Conservation (phyloP, 805 yeast genomes). For the Yarrowia osloensis region DNA sequence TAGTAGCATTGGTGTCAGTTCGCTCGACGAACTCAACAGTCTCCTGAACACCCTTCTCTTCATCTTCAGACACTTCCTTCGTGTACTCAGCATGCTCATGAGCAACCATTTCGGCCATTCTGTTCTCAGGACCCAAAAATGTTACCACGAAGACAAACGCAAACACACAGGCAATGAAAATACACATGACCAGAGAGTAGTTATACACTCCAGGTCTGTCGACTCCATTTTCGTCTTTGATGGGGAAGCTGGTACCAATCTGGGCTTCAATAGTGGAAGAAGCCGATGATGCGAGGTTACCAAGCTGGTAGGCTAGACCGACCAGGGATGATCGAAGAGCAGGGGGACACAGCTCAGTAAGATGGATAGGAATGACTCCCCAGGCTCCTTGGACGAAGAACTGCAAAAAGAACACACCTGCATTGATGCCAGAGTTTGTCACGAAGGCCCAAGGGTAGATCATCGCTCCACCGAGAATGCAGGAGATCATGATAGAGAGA, state of each 20-base stretch:
- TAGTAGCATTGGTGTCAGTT: background rate
- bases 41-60: background rate
- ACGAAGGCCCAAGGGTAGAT: conserved; percentile 15
- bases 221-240: background rate
- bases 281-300: conserved; percentile 15
- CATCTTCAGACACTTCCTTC: background rate
- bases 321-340: conserved; percentile 38
- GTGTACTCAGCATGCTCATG: conserved; percentile 1
- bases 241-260: background rate
- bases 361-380: conserved; percentile 71
- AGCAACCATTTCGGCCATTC: conserved; percentile 16
- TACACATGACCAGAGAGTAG: conserved; percentile 10
- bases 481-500: conserved; percentile 2
- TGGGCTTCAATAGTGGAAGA: conserved; percentile 1
- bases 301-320: conserved; percentile 8
- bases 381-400: conserved; percentile 65
- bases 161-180: conserved; percentile 5
- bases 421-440: background rate
- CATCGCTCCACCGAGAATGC: conserved; percentile 7
- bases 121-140: conserved; percentile 5
- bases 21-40: background rate
- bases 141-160: background rate
- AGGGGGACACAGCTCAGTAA: conserved; percentile 66
- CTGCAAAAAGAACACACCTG: conserved; percentile 62
- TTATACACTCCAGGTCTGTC: conserved; percentile 2